phyloP scores from a whole-genome alignment of 2,329 filamentous ascomycete genomes.

The Tolypocladium album region DNA sequence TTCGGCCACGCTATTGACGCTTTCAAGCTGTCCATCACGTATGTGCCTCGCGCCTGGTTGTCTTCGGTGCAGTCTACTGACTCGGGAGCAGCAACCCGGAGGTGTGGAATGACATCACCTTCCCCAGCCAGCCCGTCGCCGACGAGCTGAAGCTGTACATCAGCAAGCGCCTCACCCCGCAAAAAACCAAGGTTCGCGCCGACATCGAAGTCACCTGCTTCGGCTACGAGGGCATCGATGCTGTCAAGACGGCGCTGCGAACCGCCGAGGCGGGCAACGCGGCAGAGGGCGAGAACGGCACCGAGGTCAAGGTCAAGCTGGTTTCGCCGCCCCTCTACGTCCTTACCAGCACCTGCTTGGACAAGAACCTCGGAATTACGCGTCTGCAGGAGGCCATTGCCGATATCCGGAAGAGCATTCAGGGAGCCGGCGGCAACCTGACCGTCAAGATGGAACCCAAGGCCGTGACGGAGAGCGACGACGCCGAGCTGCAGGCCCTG shows the following conservation, averaged over 20 bases:
- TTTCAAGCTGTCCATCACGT: conserved; percentile 99
- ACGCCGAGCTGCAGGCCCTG: conserved; percentile 89
- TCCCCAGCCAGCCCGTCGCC: conserved; percentile 74
- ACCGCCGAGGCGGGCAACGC: conserved; percentile 91
- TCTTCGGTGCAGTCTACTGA: conserved; percentile 3
- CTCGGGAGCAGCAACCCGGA: conserved; percentile 64
- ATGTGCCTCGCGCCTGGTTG: conserved; percentile 20
- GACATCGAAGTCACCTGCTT: conserved; percentile 95
- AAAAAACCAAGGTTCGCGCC: conserved; percentile 97
- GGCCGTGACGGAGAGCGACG: conserved; percentile 96
- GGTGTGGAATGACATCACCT: conserved; percentile 87
- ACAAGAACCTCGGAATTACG: conserved; percentile 79
- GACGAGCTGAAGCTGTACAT: conserved; percentile 94
- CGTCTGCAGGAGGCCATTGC: conserved; percentile 82
- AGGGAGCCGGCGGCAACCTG: conserved; percentile 65
- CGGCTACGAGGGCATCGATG: conserved; percentile 96
- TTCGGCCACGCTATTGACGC: conserved; percentile 95
- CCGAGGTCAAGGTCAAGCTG: conserved; percentile 94
- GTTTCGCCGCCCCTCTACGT: conserved; percentile 98
- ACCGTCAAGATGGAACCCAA: conserved; percentile 97
- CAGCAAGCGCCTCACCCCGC: conserved; percentile 89
- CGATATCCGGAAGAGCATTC: conserved; percentile 75
- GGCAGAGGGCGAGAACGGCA: conserved; percentile 46
- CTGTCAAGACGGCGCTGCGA: conserved; percentile 85
- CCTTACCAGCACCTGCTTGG: conserved; percentile 86